These are phyloP conservation scores for Blastomyces percursus DNA, from an alignment of 2,329 filamentous ascomycete genomes.

Conservation along the genomic window DNA sequence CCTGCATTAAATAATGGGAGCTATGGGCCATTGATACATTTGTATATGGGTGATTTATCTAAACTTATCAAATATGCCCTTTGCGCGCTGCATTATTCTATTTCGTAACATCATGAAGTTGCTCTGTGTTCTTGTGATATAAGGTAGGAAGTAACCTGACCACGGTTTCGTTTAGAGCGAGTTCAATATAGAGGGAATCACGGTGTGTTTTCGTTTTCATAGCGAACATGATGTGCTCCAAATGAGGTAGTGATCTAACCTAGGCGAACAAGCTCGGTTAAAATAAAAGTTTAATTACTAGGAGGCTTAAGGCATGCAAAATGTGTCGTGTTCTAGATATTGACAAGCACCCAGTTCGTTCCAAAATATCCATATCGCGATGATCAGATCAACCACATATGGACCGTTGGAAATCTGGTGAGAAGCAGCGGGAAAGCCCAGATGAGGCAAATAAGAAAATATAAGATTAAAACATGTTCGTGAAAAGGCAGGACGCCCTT, in stretches of 20 bases:
- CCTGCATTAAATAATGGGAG: not conserved
- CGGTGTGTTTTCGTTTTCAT: no score
- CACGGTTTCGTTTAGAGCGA: not conserved
- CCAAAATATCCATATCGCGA: not conserved
- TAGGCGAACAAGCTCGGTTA: not conserved
- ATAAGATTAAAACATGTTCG: slow-evolving; percentile 1
- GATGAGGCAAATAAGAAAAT: not conserved
- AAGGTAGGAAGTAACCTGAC: not conserved
- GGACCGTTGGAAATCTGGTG: not conserved
- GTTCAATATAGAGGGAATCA: not conserved
- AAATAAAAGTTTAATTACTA: not conserved
- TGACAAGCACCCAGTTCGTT: not conserved
- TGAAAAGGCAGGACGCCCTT: not conserved
- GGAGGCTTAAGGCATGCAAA: not conserved
- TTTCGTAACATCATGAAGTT: not conserved
- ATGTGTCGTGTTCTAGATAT: not conserved
- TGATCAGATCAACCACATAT: not conserved
- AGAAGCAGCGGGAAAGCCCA: not conserved
- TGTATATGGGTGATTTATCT: not conserved
- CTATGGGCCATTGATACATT: not conserved
- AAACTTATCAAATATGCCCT: not conserved
- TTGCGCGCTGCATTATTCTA: not conserved
- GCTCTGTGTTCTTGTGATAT: not conserved
- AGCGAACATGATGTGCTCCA: not conserved
- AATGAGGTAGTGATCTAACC: not conserved